phyloP scores from a whole-genome alignment of 2,329 filamentous ascomycete genomes.

The Ophiosphaerella herpotricha region DNA sequence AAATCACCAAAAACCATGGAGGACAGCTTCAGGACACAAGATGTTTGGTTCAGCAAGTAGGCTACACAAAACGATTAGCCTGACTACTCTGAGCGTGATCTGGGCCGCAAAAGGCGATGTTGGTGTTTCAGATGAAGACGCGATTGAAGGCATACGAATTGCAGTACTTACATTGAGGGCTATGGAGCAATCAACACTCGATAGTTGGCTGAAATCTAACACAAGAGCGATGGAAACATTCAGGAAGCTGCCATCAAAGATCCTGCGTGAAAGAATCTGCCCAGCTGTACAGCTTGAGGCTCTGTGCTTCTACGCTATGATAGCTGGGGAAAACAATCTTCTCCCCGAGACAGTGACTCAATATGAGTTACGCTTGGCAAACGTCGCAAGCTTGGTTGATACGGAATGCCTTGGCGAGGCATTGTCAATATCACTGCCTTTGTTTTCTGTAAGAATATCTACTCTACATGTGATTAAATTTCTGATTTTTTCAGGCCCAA shows the following conservation, averaged over 20 bases:
- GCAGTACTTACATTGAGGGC: constrained; percentile 33
- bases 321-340: constrained; percentile 25
- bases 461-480: not conserved
- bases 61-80: constrained; percentile 35
- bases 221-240: constrained; percentile 22
- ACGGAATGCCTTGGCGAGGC: constrained; percentile 17
- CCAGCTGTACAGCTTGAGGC: constrained; percentile 35
- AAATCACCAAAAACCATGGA: constrained; percentile 27
- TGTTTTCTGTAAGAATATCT: constrained; percentile 31
- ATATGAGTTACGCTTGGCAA: constrained; percentile 26
- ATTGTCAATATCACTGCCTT: constrained; percentile 29
- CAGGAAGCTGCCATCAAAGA: constrained; percentile 35
- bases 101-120: constrained; percentile 31
- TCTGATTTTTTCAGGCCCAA: constrained; percentile 21
- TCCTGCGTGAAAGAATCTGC: constrained; percentile 24
- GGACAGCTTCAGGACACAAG: constrained; percentile 35
- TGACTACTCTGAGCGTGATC: constrained; percentile 38
- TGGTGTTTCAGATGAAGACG: constrained; percentile 31
- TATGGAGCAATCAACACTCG: constrained; percentile 23
- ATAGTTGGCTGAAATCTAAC: constrained; percentile 29
- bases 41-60: constrained; percentile 32
- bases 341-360: constrained; percentile 21
- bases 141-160: constrained; percentile 39
- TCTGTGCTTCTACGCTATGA: constrained; percentile 33
- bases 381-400: constrained; percentile 11